Percentiles rank a stretch among this genome's conserved stretches.
Evolutionary conservation across 2,329 filamentous ascomycete species (phyloP).

Genomic region (Microsporum audouinii): DNA sequence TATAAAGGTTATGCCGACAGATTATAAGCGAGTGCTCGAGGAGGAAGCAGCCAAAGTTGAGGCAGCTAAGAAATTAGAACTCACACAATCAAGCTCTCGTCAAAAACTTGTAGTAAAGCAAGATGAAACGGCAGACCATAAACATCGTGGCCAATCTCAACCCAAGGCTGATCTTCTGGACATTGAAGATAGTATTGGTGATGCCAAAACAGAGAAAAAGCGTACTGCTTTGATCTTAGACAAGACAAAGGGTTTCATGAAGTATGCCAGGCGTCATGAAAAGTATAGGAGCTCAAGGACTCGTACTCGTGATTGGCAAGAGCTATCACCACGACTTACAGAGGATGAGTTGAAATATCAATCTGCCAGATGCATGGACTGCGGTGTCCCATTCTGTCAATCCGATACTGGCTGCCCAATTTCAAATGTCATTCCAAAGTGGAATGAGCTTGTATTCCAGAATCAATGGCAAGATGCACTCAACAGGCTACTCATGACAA

Average conservation of each 20-base stretch:
- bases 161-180: conserved; percentile 66
- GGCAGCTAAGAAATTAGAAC: conserved; percentile 69
- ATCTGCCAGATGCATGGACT: conserved; percentile 95
- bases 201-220: conserved; percentile 76
- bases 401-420: conserved; percentile 93
- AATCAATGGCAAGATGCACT: conserved; percentile 84
- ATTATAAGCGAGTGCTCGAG: conserved; percentile 86
- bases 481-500: conserved; percentile 85
- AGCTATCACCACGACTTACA: conserved; percentile 74
- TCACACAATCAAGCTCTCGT: conserved; percentile 45
- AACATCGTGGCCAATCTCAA: conserved; percentile 52
- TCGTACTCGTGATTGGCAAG: conserved; percentile 83
- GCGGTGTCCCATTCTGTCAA: conserved; percentile 95
- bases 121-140: conserved; percentile 41
- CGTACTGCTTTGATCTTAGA: conserved; percentile 85
- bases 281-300: conserved; percentile 82
- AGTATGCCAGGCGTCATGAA: conserved; percentile 83
- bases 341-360: conserved; percentile 97
- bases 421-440: conserved; percentile 95
- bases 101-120: conserved; percentile 1
- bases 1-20: conserved; percentile 82
- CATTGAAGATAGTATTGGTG: conserved; percentile 82
- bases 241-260: conserved; percentile 97
- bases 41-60: conserved; percentile 79
- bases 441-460: conserved; percentile 71